Evolutionary conservation across 2,329 filamentous ascomycete species (phyloP), one percentile per base, ranked within the genome.

Genomic region (Tolypocladium tundrense): DNA sequence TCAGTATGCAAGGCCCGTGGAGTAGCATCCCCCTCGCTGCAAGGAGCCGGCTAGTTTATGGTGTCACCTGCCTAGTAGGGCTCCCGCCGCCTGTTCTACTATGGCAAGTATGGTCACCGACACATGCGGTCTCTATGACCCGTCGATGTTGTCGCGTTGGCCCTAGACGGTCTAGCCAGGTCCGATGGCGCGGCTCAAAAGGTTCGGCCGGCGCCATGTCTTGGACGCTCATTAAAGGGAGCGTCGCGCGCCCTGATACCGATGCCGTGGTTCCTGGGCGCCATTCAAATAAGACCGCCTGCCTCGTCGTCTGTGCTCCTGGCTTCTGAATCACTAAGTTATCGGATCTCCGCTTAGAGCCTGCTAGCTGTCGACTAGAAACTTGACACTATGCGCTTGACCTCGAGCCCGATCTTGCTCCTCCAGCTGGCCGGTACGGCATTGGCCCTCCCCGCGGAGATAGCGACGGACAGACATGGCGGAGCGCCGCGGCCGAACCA

Each of bases 401-500:
- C 57, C 2, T 53, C n/a, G 14, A 41, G 35, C 33, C 55, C 55
- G 2, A 19, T 61, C 19, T 11, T 62, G 31, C 54, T 63, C 21
- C 33, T 60, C 53, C 60, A 53, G 51, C 57, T 62, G 27, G 57
- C 42, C 39, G 57, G 51, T 24, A 53, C 41, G 14, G 58, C 57
- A 3, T 35, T 59, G 33, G 60, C 58, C 27, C 39, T 55, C 6
- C 60, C 59, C 16, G 42, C 50, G 10, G 40, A 58, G 13, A 35
- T 1, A 24, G 24, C n/a, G 43, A 37, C 39, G 35, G 55, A 8
- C 41, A 35, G 4, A 42, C 35, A n/a, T 43, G 57, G n/a, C 60
- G 61, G 39, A 55, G 16, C 31, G 19, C 48, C 48, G 35, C 31
- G 56, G 35, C 62, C 72, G 5, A 70, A 78, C 58, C 65, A 69